Evolutionary conservation across 225 moss, liverwort and hornwort species (phyloP).

Genomic region (Straminergon stramineum): DNA sequence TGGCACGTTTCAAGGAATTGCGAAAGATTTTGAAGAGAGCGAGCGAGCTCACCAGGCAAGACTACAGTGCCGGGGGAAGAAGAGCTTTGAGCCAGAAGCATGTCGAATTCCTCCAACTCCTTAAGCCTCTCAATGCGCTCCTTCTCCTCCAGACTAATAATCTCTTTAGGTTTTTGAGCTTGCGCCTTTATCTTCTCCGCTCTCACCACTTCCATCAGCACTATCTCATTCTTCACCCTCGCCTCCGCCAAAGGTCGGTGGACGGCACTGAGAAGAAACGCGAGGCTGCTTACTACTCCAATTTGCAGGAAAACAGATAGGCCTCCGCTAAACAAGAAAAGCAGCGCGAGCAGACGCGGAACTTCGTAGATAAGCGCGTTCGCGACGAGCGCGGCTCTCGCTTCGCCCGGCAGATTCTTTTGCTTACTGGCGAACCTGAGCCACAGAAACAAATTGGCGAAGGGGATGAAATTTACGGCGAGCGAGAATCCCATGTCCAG

Average conservation of each 20-base stretch:
- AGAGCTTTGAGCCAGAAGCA: slow-evolving; percentile 46
- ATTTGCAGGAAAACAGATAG: slow-evolving; percentile 32
- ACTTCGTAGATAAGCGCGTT: slow-evolving; percentile 68
- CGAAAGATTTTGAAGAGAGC: not conserved
- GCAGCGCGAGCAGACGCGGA: slow-evolving; percentile 38
- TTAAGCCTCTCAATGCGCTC: slow-evolving; percentile 38
- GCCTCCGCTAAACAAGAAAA: slow-evolving; percentile 54
- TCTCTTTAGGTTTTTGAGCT: slow-evolving; percentile 12
- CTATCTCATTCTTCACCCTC: slow-evolving; percentile 52
- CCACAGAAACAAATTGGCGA: slow-evolving; percentile 67
- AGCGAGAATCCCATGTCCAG: slow-evolving; percentile 37
- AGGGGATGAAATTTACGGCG: slow-evolving; percentile 45
- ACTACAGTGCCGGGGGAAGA: not conserved
- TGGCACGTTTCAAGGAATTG: not conserved
- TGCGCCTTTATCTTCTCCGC: slow-evolving; percentile 18
- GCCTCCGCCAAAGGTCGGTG: slow-evolving; percentile 70
- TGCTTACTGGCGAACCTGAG: slow-evolving; percentile 33
- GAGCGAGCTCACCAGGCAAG: slow-evolving; percentile 30
- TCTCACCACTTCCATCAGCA: slow-evolving; percentile 34
- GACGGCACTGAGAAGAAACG: slow-evolving; percentile 55
- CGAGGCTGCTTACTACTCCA: slow-evolving; percentile 44
- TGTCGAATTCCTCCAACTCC: slow-evolving; percentile 70
- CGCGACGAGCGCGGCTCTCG: slow-evolving; percentile 39
- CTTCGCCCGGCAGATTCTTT: slow-evolving; percentile 11
- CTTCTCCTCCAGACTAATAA: slow-evolving; percentile 42